phyloP scores from a whole-genome alignment of 805 yeast genomes.

The Kluyveromyces aestuarii region DNA sequence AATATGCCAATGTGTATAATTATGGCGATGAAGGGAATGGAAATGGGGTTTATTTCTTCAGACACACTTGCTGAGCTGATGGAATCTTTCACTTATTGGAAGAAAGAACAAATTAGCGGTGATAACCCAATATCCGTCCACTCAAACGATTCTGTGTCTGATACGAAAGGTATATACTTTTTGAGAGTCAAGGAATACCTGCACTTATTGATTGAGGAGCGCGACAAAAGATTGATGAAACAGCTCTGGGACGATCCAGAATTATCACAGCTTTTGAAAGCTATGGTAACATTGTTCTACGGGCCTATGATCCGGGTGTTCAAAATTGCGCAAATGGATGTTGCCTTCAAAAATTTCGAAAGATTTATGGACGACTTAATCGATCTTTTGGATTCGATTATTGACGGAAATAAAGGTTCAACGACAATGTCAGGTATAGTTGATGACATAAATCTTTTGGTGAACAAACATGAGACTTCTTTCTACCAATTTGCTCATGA shows the following conservation, averaged over 20 bases:
- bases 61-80: constrained; percentile 21
- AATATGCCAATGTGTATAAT: constrained; percentile 20
- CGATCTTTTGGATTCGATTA: constrained; percentile 42
- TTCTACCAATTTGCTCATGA: constrained; percentile 72
- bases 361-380: constrained; percentile 61
- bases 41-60: constrained; percentile 11
- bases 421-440: constrained; percentile 53
- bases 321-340: constrained; percentile 54
- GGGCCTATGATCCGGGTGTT: constrained; percentile 65
- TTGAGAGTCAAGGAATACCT: constrained; percentile 52
- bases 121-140: constrained; percentile 7
- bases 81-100: constrained; percentile 24
- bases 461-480: constrained; percentile 63
- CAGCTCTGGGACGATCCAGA: constrained; percentile 82
- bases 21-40: constrained; percentile 18
- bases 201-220: constrained; percentile 53
- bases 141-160: constrained; percentile 15
- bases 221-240: constrained; percentile 67
- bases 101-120: constrained; percentile 10
- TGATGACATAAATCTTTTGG: constrained; percentile 49
- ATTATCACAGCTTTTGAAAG: constrained; percentile 64
- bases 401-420: constrained; percentile 34
- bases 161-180: constrained; percentile 34
- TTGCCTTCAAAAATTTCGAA: constrained; percentile 56
- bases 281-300: constrained; percentile 61